Evolutionary conservation across 768 basidiomycete species (phyloP), one percentile per base, ranked within the genome.

Genomic region (Chalciporus pseudorubinellus): DNA sequence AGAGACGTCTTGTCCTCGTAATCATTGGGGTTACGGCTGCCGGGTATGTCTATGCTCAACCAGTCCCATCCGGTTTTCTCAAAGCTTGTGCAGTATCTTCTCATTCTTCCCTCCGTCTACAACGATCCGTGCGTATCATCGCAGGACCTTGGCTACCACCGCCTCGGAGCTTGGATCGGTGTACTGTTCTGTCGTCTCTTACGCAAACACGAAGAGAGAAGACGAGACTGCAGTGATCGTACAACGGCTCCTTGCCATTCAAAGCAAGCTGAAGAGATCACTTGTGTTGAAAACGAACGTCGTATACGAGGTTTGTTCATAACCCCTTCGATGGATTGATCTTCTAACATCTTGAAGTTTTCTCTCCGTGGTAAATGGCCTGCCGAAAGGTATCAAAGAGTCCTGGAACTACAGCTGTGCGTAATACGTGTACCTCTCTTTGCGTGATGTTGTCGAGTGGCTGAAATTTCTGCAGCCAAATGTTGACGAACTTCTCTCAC

Each of bases 281-380:
- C 65, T 79, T 12, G 70, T 77, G 0, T 56, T 85, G 52, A 79
- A 77, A 49, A 66, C 72, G 6, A 88, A 89, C 60, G 79, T 80
- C 18, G 70, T 77, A 1, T 89, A 88, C 52, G 87, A 89, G 77
- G 87, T 85, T 28, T 10, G 74, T 49, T 34, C 29, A 28, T 21
- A 20, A 18, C 13, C 44, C 19, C 38, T 1, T 1, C 29, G 13
- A 54, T 20, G 33, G 46, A 18, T 54, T 53, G 8, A 9, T 12
- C 14, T 24, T 18, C 22, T 14, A 33, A 9, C 26, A 16, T 18
- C 10, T 22, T 47, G 8, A 60, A 92, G 84, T 82, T 90, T 63
- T 91, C 89, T 0, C 67, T 93, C 20, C 69, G 82, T 46, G 92
- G 91, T 1, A 72, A 76, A 56, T 93, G 89, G 92, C 92, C 92